Evolutionary conservation across 805 yeast species (phyloP), one percentile per base, ranked within the genome.

Genomic region (Kuraishia capsulata): DNA sequence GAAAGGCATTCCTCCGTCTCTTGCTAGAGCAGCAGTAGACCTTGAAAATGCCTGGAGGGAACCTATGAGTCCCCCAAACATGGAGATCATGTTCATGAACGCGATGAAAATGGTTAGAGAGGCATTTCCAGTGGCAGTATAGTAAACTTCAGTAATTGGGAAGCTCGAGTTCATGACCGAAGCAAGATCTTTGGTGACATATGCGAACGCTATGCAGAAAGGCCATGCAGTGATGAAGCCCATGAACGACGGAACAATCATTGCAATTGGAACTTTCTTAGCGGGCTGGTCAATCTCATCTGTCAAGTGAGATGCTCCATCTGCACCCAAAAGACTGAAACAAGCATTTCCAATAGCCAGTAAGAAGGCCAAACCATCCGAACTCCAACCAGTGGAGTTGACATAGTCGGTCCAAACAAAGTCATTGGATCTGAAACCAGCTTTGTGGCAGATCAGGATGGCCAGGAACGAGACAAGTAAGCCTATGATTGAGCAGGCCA

Each of bases 41-140:
- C 31, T 6, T 6, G 31, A 28, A 28, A 6, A 9, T 13, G 31
- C 17, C 17, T 28, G 17, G 17, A 28, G 13, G 14, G 31, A 9
- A 13, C 42, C 46, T 40, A 44, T 78, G 64, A 36, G 77, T 62
- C 47, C 87, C 65, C 19, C 81, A 76, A 10, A 35, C 4, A 40
- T 21, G 11, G 35, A 25, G 16, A 35, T 26, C 4, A 32, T 13
- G 31, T 32, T 36, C 26, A 40, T 25, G 5, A 44, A 39, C 20
- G 40, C 35, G 37, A 40, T 39, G 30, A 46, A 26, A 17, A 42
- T 34, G 19, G 44, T 25, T 26, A 43, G 44, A 10, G 46, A 44
- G 3, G 37, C 34, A 4, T 32, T 41, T 23, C 40, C 37, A 33
- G 44, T 47, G 26, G 49, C 45, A 33, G 46, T 30, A 37, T 35